Evolutionary conservation across 2,329 filamentous ascomycete species (phyloP).

Genomic region (Bimuria novae-zelandiae): DNA sequence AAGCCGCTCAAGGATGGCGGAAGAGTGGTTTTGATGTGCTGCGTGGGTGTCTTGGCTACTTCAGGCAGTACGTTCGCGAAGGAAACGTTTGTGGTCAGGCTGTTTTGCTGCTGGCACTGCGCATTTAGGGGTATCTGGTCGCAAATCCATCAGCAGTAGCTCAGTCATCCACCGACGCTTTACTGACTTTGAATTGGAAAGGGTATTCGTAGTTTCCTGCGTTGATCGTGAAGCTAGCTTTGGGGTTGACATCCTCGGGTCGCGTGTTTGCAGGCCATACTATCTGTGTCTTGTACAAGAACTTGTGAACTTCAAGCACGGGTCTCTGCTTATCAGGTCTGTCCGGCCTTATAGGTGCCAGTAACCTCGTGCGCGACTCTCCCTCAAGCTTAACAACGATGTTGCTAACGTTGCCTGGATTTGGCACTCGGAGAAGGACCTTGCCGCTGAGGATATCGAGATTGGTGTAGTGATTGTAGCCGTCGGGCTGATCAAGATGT

Average conservation of each 20-base stretch:
- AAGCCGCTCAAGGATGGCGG: constrained; percentile 90
- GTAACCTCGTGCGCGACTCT: constrained; percentile 71
- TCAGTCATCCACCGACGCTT: not conserved
- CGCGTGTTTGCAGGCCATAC: constrained; percentile 67
- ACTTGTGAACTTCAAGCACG: constrained; percentile 60
- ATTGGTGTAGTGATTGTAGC: constrained; percentile 70
- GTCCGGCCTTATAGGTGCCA: constrained; percentile 52
- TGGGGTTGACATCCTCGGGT: constrained; percentile 47
- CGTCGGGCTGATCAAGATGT: constrained; percentile 65
- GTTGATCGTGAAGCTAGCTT: constrained; percentile 62
- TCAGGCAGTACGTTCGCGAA: constrained; percentile 51
- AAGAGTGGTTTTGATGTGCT: constrained; percentile 82
- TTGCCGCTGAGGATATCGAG: constrained; percentile 72
- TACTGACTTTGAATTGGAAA: constrained; percentile 74
- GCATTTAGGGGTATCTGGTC: constrained; percentile 68
- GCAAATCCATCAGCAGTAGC: not conserved
- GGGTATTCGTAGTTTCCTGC: constrained; percentile 75
- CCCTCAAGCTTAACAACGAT: constrained; percentile 85
- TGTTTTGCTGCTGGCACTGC: constrained; percentile 56
- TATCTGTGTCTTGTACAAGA: constrained; percentile 73
- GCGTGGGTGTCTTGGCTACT: constrained; percentile 51
- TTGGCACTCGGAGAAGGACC: constrained; percentile 51
- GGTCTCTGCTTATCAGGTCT: constrained; percentile 50
- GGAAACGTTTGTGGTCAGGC: constrained; percentile 49
- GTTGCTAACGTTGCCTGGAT: constrained; percentile 51